Base-by-base conservation (phyloP, 306 rosid species). In the Glycine tomentella region DNA sequence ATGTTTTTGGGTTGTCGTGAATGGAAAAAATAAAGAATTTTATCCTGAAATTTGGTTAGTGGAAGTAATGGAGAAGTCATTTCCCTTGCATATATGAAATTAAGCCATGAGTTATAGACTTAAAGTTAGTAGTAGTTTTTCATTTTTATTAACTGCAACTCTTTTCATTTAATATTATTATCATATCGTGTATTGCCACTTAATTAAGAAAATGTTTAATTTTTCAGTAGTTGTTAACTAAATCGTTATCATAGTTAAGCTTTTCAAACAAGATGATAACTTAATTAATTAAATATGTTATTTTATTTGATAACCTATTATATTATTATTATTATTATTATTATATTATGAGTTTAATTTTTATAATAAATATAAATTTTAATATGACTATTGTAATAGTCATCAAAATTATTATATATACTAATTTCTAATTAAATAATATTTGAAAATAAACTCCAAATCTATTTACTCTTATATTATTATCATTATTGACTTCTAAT, bases 41-140 rank as follows among this genome's bases (percentile, higher is more conserved):
- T 92, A 81, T 87, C 83, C 78, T 81, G 56, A 61, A 52, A n/a
- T 61, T 74, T 61, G 42, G 83, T 83, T 65, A 90, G 88, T 83
- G 90, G 90, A 78, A 48, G 80, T 61, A 7, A 4, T 9, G 73
- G 66, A 78, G n/a, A 78, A 74, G 62, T 66, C 81, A 81, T 61
- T 71, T 72, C 66, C 33, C 50, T 42, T 36, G 6, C 68, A 57
- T 52, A 57, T 52, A 31, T 48, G 56, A 82, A 38, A 69, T 83
- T 77, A 82, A 61, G 45, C 51, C 69, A 12, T 8, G 1, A 25
- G 20, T 65, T 36, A 0, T 25, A 25, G 31, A 25, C 31, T 25
- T 25, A 36, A 61, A 13, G 2, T 11, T n/a, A 48, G 11, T 48
- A 25, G 0, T 15, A 49, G 51, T 61, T 31, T 69, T 20, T 31